These are phyloP conservation scores for Calonectria honghensis DNA, from an alignment of 2,329 filamentous ascomycete species.

Conservation along the genomic window DNA sequence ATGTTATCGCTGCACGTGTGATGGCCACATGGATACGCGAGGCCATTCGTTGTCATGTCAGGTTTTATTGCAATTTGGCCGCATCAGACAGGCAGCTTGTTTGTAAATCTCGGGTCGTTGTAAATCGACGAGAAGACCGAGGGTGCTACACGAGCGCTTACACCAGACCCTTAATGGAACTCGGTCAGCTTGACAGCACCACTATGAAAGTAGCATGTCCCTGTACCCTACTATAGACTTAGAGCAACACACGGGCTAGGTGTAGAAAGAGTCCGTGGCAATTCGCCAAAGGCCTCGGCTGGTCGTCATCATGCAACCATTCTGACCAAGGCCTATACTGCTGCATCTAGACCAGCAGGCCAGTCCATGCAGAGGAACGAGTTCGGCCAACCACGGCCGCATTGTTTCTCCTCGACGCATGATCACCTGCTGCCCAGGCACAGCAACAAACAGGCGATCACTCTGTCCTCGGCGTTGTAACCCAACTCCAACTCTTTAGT, in stretches of 20 bases:
- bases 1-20: slow-evolving; percentile 36
- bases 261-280: neutral
- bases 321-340: slow-evolving; percentile 1
- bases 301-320: slow-evolving; percentile 19
- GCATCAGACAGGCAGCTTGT: neutral
- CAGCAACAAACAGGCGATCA: slow-evolving; percentile 39
- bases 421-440: slow-evolving; percentile 44
- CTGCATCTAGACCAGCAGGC: slow-evolving; percentile 18
- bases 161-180: slow-evolving; percentile 25
- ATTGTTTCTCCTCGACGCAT: slow-evolving; percentile 22
- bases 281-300: slow-evolving; percentile 22
- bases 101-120: slow-evolving; percentile 25
- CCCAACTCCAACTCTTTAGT: slow-evolving; percentile 35
- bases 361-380: slow-evolving; percentile 26
- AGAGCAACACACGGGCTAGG: neutral
- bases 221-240: neutral
- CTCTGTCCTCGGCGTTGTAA: slow-evolving; percentile 31
- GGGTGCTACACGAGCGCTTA: slow-evolving; percentile 20
- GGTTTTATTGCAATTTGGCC: neutral
- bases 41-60: slow-evolving; percentile 9
- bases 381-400: slow-evolving; percentile 28
- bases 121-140: slow-evolving; percentile 26
- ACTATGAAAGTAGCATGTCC: slow-evolving; percentile 10
- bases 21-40: slow-evolving; percentile 33
- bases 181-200: slow-evolving; percentile 19